Conservation (phyloP, 2,329 filamentous ascomycete species). For the Myriangium duriaei region DNA sequence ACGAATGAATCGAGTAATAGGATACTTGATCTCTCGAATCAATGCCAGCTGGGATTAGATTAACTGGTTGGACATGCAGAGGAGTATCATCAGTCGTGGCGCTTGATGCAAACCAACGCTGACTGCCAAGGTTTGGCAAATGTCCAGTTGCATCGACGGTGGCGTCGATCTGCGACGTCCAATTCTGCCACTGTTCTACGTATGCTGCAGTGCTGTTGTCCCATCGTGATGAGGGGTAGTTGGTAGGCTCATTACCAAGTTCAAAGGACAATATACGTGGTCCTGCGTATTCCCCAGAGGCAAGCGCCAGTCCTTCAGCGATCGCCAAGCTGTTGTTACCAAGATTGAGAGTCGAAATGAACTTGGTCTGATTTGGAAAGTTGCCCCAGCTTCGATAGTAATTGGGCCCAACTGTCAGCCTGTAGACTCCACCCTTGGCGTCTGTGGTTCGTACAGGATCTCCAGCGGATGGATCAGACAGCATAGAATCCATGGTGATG, state of each 20-base stretch:
- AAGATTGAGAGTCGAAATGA: conserved; percentile 21
- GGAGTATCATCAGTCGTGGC: conserved; percentile 19
- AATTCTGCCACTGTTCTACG: conserved; percentile 21
- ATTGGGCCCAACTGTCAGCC: conserved; percentile 19
- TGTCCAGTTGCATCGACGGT: conserved; percentile 14
- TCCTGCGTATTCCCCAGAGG: conserved; percentile 18
- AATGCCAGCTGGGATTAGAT: conserved; percentile 20
- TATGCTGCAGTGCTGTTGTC: conserved; percentile 17
- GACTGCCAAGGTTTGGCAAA: conserved; percentile 9
- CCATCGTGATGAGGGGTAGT: conserved; percentile 17
- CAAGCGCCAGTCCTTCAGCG: conserved; percentile 18
- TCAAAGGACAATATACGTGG: conserved; percentile 18
- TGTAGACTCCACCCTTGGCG: conserved; percentile 18
- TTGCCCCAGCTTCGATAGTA: conserved; percentile 22
- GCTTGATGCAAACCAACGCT: conserved; percentile 19
- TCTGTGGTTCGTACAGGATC: conserved; percentile 17
- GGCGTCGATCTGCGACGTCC: conserved; percentile 17
- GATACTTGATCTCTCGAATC: conserved; percentile 16
- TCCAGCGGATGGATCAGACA: conserved; percentile 17
- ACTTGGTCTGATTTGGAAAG: conserved; percentile 19
- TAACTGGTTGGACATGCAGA: conserved; percentile 18
- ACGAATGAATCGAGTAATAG: conserved; percentile 21
- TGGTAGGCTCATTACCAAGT: conserved; percentile 21
- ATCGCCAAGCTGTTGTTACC: conserved; percentile 20
- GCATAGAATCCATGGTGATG: conserved; percentile 22